phyloP scores from a whole-genome alignment of 228 moss, liverwort and hornwort genomes.

The Sphagnum fallax region DNA sequence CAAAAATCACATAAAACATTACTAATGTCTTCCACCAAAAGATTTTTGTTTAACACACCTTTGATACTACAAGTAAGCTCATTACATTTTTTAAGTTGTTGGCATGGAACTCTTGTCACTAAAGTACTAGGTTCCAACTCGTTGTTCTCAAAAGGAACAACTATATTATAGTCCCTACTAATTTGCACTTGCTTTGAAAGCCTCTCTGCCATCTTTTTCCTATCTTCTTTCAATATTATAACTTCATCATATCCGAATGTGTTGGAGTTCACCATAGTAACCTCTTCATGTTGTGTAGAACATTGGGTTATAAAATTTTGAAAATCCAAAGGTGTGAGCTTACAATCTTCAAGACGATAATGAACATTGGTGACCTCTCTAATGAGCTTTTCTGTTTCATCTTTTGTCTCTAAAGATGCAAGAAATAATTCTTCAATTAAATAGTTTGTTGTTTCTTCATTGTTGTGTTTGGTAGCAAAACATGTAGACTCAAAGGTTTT shows the following conservation, averaged over 20 bases:
- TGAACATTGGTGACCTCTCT: neutral
- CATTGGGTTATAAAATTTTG: neutral
- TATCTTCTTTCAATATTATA: conserved; percentile 8
- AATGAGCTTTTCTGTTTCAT: neutral
- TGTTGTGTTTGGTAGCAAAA: neutral
- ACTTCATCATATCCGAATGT: conserved; percentile 4
- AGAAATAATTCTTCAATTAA: neutral
- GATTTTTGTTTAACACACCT: conserved; percentile 5
- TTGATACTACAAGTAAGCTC: conserved; percentile 5
- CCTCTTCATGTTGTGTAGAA: neutral
- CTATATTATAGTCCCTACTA: conserved; percentile 13
- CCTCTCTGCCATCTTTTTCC: conserved; percentile 5
- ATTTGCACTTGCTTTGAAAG: conserved; percentile 26
- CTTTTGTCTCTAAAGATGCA: neutral
- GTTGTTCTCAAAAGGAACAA: no score
- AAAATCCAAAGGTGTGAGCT: neutral
- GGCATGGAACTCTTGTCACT: conserved; percentile 1
- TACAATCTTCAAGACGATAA: neutral
- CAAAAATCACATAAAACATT: neutral
- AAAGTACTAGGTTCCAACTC: neutral
- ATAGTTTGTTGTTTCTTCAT: conserved; percentile 1
- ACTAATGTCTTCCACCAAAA: conserved; percentile 1
- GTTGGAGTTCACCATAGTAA: neutral
- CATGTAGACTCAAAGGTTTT: neutral
- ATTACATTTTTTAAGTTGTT: neutral